A percentile compares a stretch with the other conserved stretches of the same genome.
These are phyloP conservation scores for Claviceps paspali DNA, from an alignment of 2,329 filamentous ascomycete genomes.

Conservation along the genomic window DNA sequence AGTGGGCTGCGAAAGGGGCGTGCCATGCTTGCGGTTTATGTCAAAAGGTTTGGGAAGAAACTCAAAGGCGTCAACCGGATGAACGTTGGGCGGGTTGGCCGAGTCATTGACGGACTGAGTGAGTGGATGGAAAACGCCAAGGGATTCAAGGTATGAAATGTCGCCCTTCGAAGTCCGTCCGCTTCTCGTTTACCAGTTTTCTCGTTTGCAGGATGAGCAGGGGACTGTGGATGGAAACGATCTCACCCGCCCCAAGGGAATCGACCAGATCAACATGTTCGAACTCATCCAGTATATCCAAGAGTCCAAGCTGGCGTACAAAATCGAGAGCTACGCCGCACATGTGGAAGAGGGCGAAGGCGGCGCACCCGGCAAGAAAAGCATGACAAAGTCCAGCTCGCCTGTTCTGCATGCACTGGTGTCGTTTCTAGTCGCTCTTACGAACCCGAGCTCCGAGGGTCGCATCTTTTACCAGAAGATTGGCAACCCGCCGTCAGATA, in stretches of 20 bases:
- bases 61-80: slow-evolving; percentile 83
- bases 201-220: slow-evolving; percentile 27
- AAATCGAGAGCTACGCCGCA: slow-evolving; percentile 77
- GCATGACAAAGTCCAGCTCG: slow-evolving; percentile 14
- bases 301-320: slow-evolving; percentile 82
- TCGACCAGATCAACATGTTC: slow-evolving; percentile 90
- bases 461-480: slow-evolving; percentile 47
- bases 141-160: slow-evolving; percentile 23
- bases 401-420: slow-evolving; percentile 40
- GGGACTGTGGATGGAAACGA: slow-evolving; percentile 56
- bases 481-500: slow-evolving; percentile 21
- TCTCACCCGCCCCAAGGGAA: slow-evolving; percentile 67
- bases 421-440: slow-evolving; percentile 62
- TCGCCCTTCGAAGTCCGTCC: too few relatives aligned
- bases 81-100: slow-evolving; percentile 76
- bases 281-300: slow-evolving; percentile 79
- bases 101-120: slow-evolving; percentile 65
- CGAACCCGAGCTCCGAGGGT: slow-evolving; percentile 65
- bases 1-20: slow-evolving; percentile 58
- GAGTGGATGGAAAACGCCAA: slow-evolving; percentile 47
- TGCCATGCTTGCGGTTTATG: slow-evolving; percentile 64
- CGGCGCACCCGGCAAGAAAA: slow-evolving; percentile 12
- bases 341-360: slow-evolving; percentile 28
- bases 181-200: background rate
- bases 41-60: slow-evolving; percentile 74